Conservation (phyloP, 352 stramenopile genomes). For the Phytophthora ohioensis region DNA sequence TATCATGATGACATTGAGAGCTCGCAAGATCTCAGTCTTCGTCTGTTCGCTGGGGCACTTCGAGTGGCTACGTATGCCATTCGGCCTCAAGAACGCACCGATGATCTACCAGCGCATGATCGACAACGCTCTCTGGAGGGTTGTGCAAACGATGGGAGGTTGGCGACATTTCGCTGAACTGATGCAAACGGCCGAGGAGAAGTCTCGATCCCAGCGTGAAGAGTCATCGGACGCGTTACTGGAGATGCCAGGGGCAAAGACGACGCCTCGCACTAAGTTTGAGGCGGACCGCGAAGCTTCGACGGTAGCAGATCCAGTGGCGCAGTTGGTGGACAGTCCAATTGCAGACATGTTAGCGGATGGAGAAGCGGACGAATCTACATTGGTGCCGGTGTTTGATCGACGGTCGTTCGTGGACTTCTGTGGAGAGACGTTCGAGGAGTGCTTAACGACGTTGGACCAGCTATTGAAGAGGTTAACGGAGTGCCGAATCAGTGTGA, state of each 20-base stretch:
- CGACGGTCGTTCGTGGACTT: no score
- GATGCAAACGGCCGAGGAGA: not conserved
- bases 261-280: not conserved
- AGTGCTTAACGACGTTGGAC: no score
- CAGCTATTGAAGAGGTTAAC: no score
- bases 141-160: not conserved
- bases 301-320: not conserved
- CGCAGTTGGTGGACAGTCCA: not conserved
- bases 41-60: slow-evolving; percentile 12
- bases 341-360: not conserved
- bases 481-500: no score
- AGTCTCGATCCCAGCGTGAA: no score
- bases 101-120: slow-evolving; percentile 5
- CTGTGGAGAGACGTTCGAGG: no score
- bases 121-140: not conserved
- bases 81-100: slow-evolving; percentile 4
- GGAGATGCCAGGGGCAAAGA: no score
- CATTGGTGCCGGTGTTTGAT: slow-evolving; percentile 2
- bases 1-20: no score
- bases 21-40: not conserved
- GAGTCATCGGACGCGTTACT: no score
- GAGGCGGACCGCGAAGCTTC: not conserved
- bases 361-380: not conserved
- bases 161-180: not conserved
- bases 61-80: slow-evolving; percentile 9